Conservation (phyloP, 2,329 filamentous ascomycete genomes). For the Ascochyta clinopodiicola region DNA sequence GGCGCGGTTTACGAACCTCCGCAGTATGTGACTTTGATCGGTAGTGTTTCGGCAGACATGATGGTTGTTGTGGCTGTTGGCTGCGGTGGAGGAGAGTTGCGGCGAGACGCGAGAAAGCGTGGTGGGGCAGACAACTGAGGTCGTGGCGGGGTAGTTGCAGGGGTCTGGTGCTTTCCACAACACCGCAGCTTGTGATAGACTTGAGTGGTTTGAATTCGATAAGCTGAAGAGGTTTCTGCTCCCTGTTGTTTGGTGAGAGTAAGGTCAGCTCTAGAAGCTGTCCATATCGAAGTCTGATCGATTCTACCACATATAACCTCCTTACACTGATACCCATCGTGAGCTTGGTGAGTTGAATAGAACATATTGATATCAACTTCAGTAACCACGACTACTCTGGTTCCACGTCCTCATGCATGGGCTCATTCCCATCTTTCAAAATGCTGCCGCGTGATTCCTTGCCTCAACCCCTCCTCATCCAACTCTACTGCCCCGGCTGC, state of each 20-base stretch:
- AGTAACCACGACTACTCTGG: no score
- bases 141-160: constrained; percentile 20
- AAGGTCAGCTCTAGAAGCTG: no score
- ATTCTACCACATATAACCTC: no score
- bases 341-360: no score
- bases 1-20: constrained; percentile 57
- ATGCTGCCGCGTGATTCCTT: no score
- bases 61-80: neutral
- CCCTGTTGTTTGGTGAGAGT: no score
- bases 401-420: no score
- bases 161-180: constrained; percentile 2
- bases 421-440: no score
- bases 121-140: constrained; percentile 18
- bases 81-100: constrained; percentile 7
- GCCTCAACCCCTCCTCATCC: neutral
- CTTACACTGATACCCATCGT: no score
- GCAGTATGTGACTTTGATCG: constrained; percentile 67
- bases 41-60: constrained; percentile 48
- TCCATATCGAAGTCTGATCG: neutral
- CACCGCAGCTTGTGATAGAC: neutral
- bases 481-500: constrained; percentile 57
- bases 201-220: neutral
- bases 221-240: no score
- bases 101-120: constrained; percentile 22
- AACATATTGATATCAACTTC: no score